Evolutionary conservation across 176 grass and related monocot species (phyloP).

Genomic region (Chrysopogon serrulatus): DNA sequence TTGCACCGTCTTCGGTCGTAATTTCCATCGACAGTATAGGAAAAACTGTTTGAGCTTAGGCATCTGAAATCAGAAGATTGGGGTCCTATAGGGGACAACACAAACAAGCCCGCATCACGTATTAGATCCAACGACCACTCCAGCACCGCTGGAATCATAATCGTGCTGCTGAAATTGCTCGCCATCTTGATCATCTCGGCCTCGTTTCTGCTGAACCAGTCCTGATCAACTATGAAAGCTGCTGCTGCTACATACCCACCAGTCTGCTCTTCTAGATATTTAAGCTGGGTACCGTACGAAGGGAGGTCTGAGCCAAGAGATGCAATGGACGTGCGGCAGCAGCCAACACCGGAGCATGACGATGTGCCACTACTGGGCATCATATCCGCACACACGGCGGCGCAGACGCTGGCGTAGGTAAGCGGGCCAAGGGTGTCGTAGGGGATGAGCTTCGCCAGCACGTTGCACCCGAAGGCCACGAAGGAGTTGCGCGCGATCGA

Average conservation of each 20-base stretch:
- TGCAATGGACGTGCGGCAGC: slow-evolving; percentile 11
- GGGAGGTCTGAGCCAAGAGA: neutral
- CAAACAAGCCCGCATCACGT: neutral
- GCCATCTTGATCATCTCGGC: neutral
- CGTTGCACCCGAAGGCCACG: slow-evolving; percentile 17
- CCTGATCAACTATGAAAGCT: slow-evolving; percentile 21
- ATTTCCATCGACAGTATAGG: neutral
- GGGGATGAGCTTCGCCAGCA: neutral
- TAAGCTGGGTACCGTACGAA: neutral
- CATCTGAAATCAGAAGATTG: slow-evolving; percentile 3
- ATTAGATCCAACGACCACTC: slow-evolving; percentile 25
- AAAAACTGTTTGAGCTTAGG: neutral
- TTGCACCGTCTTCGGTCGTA: slow-evolving; percentile 16
- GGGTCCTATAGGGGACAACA: neutral
- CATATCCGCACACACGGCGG: neutral
- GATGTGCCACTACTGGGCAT: too few relatives aligned
- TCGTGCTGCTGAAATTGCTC: neutral
- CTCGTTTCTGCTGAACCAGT: slow-evolving; percentile 18
- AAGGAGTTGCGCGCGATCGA: neutral
- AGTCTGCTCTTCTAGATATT: neutral
- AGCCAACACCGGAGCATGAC: slow-evolving; percentile 4
- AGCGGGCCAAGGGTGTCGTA: too few relatives aligned
- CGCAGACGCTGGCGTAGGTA: neutral
- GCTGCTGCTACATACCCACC: neutral
- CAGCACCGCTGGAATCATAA: neutral